Evolutionary conservation across 148 eudicot genomes (phyloP), one percentile per base, ranked within the genome.

Genomic region (Camellia granthamiana): DNA sequence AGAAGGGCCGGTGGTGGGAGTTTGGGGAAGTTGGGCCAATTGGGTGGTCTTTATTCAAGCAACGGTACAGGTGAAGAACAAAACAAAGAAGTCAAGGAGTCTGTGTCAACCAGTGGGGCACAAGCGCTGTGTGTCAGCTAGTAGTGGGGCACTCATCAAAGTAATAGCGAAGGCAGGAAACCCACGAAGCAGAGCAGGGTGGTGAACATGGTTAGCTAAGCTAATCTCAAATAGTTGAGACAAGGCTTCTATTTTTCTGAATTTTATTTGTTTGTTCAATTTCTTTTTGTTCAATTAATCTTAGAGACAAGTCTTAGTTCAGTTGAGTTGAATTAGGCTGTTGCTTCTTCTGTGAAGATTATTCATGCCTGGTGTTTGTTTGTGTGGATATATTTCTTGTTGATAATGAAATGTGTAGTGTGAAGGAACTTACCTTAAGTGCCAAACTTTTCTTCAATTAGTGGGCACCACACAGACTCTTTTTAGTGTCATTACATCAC

Each of bases 221-320:
- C 49, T 69, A 44, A 14, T 68, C 54, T 44, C 1, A 69, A 69
- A 69, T 44, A 44, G n/a, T 69, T 69, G 54, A 69, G 73, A 69
- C 54, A 15, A 18, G 30, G 54, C 47, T 69, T 69, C 38, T 2
- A 0, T 71, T n/a, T 71, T 49, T n/a, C 56, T 47, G 16, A 71
- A 47, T 71, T 10, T 71, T 69, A 46, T 19, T 69, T 71, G 55
- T 12, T 69, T 47, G 47, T 47, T 47, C 56, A 69, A 42, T 44
- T 2, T 15, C 19, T 69, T 42, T 69, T 6, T 16, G 49, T 69
- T 41, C 47, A 13, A 30, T 67, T 47, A 68, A 47, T 68, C 51
- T 18, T 7, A 6, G 43, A 6, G 10, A 46, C 72, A 47, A 71
- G 16, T 49, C 74, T n/a, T 71, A 4, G 13, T 12, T 56, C 60